These are phyloP conservation scores for Geotrichum ghanense DNA, from an alignment of 805 yeast species.

Conservation along the genomic window DNA sequence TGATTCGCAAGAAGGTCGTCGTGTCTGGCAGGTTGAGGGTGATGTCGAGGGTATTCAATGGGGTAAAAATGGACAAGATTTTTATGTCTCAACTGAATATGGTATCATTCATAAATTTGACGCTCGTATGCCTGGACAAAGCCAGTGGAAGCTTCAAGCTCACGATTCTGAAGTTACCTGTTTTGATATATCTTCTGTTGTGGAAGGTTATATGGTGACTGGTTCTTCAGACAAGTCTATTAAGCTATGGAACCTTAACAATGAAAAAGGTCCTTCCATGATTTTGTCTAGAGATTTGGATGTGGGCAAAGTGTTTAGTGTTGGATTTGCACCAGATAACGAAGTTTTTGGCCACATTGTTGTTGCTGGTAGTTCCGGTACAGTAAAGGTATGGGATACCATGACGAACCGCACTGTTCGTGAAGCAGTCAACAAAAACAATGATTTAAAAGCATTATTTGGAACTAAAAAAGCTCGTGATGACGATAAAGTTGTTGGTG, in stretches of 20 bases:
- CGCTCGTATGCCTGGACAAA: slow-evolving; percentile 52
- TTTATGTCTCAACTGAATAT: slow-evolving; percentile 83
- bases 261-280: slow-evolving; percentile 62
- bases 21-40: slow-evolving; percentile 55
- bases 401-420: slow-evolving; percentile 75
- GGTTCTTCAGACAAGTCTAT: slow-evolving; percentile 83
- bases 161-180: slow-evolving; percentile 91
- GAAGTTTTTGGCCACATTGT: slow-evolving; percentile 78
- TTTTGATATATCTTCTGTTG: slow-evolving; percentile 52
- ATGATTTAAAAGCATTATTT: neutral
- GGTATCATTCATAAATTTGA: slow-evolving; percentile 88
- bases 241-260: slow-evolving; percentile 76
- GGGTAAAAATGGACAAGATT: slow-evolving; percentile 35
- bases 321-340: slow-evolving; percentile 75
- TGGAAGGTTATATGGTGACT: slow-evolving; percentile 69
- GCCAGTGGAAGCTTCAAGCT: slow-evolving; percentile 93
- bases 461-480: neutral
- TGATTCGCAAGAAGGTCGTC: slow-evolving; percentile 35
- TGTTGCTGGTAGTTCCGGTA: slow-evolving; percentile 78
- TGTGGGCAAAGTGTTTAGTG: slow-evolving; percentile 80
- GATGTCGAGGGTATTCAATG: slow-evolving; percentile 79
- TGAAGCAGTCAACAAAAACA: slow-evolving; percentile 40
- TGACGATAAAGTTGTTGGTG: slow-evolving; percentile 3
- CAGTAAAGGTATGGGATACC: slow-evolving; percentile 86
- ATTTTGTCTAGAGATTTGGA: slow-evolving; percentile 85